Base-by-base conservation (phyloP, 2,329 filamentous ascomycete genomes). In the Sclerotiophoma versabilis region DNA sequence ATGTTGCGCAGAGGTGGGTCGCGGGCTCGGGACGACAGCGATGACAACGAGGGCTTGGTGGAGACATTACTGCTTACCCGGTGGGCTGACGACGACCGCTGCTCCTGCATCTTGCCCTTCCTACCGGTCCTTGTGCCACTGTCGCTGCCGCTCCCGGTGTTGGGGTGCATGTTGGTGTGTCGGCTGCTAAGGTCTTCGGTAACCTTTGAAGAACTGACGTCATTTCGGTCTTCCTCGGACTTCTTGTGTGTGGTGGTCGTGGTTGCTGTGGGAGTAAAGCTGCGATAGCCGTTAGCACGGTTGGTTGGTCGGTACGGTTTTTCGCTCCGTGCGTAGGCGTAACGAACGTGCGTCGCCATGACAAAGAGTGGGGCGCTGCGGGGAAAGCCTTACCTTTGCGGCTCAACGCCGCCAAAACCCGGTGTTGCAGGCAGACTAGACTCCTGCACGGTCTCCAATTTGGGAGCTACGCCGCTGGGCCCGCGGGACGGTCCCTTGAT, bases 401-500 rank as follows among this genome's bases (percentile, higher is more conserved):
- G 62, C 46, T 68, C 67, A 41, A 70, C 49, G 51, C 62, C 65
- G 75, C 80, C 68, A 58, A 75, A 78, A 12, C 78, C 80, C 12
- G 91, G 89, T 1, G 90, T 90, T 43, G 86, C 87, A 39, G 78
- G 78, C 47, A 91, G 84, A 76, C 91, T 95, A 48, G 89, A 87
- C 80, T 97, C 93, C 72, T 96, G 90, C 14, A 98, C 93, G 0
- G 95, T 97, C 76, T 96, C 93, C 52, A 97, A 79, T 41, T 85
- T 85, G 42, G 87, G 83, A 45, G 82, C 83, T 52, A 58, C 63
- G 45, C 81, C 83, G 69, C 81, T 86, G 46, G 82, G 80, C 55
- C 83, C 84, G 61, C 87, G 85, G 70, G 74, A 66, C 11, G 75
- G 67, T 12, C 65, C 70, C 60, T 80, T 80, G 41, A 75, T 70